Evolutionary conservation across 139 green algal genomes (phyloP), one percentile per base, ranked within the genome.

Genomic region (Mesotaenium endlicherianum): DNA sequence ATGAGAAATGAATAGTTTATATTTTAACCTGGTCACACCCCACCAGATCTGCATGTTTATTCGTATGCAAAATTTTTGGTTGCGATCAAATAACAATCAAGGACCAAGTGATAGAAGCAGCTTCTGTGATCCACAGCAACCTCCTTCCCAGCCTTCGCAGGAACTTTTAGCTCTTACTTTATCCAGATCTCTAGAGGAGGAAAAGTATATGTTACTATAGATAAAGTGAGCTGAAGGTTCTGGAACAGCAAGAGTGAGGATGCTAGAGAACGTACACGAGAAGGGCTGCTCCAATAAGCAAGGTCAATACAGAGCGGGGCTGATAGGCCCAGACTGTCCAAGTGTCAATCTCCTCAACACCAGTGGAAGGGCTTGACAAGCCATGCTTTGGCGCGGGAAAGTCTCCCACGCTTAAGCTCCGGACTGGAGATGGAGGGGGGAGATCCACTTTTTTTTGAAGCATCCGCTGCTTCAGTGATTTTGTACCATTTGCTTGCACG

Each of bases 301-400:
- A 55, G 3, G 77, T 55, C 4, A 55, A 20, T 55, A 83, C 8
- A 30, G 60, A 31, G 60, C 40, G 60, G 30, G 77, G 77, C 8
- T 80, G 59, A 55, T 84, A 84, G 38, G 77, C 77, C 77, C 77
- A 84, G 34, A 8, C 77, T 3, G 64, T 83, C 77, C 77, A 84
- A 6, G 77, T 55, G 16, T 84, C 77, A 34, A 77, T 34, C 5
- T 77, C 67, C 64, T 20, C 74, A 36, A 55, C 26, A 14, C 74
- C 43, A 4, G 74, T 26, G 14, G 70, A 78, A 4, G 34, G 70
- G 60, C 36, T 5, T 38, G 53, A 64, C 53, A 64, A 64, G 53
- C 36, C n/a, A n/a, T n/a, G n/a, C n/a, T n/a, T n/a, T n/a, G 60
- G 5, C 6, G 60, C 36, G 36, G 60, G 60, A 6, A 72, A 5